phyloP scores from a whole-genome alignment of 1,139 yeast genomes.

The Saccharomyces pastorianus region DNA sequence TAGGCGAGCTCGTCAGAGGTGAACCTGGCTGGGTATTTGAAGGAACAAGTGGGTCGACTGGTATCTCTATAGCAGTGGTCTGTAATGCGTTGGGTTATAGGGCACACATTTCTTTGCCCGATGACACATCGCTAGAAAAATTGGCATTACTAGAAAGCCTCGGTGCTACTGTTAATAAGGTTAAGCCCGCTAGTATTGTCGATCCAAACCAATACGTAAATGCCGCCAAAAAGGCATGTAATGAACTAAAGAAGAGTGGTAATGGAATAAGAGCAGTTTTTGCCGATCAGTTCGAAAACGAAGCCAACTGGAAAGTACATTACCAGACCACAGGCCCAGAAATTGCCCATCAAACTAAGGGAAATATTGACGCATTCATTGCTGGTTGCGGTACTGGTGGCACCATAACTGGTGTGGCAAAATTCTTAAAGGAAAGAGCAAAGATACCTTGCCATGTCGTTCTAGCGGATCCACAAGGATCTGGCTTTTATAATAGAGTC shows the following conservation, averaged over 20 bases:
- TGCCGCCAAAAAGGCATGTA: constrained; percentile 65
- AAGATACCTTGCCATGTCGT: constrained; percentile 39
- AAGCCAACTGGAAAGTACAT: constrained; percentile 81
- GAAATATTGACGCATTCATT: constrained; percentile 63
- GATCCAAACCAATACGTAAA: constrained; percentile 92
- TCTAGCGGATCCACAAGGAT: constrained; percentile 93
- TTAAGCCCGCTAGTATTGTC: constrained; percentile 89
- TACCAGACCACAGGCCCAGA: constrained; percentile 86
- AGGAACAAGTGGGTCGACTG: constrained; percentile 95
- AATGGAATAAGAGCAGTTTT: constrained; percentile 42
- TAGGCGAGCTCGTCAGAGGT: constrained; percentile 46
- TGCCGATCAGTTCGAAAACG: constrained; percentile 95
- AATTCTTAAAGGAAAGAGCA: constrained; percentile 50
- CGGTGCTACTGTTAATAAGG: constrained; percentile 84
- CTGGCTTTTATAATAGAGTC: constrained; percentile 78
- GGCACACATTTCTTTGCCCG: constrained; percentile 90
- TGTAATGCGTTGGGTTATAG: constrained; percentile 82
- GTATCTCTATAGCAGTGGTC: constrained; percentile 83
- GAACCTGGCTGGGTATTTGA: constrained; percentile 59
- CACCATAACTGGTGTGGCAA: constrained; percentile 59
- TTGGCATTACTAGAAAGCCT: constrained; percentile 57
- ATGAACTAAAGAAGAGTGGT: constrained; percentile 40
- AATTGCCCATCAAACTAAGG: constrained; percentile 61
- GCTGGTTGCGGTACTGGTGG: constrained; percentile 66
- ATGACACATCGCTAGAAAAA: constrained; percentile 85